Evolutionary conservation across 495 filamentous ascomycete genomes (phyloP).

Genomic region (Neurospora tetrasperma): DNA sequence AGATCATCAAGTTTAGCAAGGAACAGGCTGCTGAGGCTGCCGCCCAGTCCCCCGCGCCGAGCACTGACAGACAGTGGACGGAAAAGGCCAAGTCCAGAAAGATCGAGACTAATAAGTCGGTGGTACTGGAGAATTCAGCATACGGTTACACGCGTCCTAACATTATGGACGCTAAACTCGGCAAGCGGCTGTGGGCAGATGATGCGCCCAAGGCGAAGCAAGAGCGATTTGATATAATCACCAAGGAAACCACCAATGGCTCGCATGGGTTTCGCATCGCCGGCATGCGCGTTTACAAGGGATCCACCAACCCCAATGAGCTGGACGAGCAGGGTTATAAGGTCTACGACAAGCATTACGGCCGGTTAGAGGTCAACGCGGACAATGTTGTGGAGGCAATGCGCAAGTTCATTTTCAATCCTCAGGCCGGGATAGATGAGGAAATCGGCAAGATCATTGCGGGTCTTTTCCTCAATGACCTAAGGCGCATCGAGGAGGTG

Average conservation of each 20-base stretch:
- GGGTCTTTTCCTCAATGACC: slow-evolving; percentile 53
- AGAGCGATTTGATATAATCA: slow-evolving; percentile 67
- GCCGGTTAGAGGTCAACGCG: slow-evolving; percentile 54
- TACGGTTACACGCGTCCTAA: slow-evolving; percentile 76
- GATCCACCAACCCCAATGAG: slow-evolving; percentile 38
- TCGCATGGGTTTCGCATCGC: slow-evolving; percentile 79
- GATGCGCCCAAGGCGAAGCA: slow-evolving; percentile 70
- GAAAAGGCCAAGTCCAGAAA: slow-evolving; percentile 32
- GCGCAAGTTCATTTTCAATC: slow-evolving; percentile 59
- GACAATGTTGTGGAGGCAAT: slow-evolving; percentile 68
- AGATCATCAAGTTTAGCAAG: slow-evolving; percentile 23
- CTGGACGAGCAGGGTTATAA: slow-evolving; percentile 45
- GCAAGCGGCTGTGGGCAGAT: slow-evolving; percentile 75
- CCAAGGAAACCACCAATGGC: slow-evolving; percentile 67
- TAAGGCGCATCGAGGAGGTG: slow-evolving; percentile 51
- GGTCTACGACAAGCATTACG: slow-evolving; percentile 82
- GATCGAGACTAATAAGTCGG: slow-evolving; percentile 62
- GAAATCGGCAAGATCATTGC: slow-evolving; percentile 47
- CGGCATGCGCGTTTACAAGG: slow-evolving; percentile 88
- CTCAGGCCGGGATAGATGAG: slow-evolving; percentile 46
- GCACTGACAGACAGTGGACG: not conserved
- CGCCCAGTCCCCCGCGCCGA: slow-evolving; percentile 18
- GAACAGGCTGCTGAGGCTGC: slow-evolving; percentile 19
- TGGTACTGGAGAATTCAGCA: slow-evolving; percentile 82
- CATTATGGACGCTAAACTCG: slow-evolving; percentile 91